A percentile compares a stretch with the other conserved stretches of the same genome.
phyloP scores from a whole-genome alignment of 495 filamentous ascomycete species.

The Aspergillus coremiiformis region DNA sequence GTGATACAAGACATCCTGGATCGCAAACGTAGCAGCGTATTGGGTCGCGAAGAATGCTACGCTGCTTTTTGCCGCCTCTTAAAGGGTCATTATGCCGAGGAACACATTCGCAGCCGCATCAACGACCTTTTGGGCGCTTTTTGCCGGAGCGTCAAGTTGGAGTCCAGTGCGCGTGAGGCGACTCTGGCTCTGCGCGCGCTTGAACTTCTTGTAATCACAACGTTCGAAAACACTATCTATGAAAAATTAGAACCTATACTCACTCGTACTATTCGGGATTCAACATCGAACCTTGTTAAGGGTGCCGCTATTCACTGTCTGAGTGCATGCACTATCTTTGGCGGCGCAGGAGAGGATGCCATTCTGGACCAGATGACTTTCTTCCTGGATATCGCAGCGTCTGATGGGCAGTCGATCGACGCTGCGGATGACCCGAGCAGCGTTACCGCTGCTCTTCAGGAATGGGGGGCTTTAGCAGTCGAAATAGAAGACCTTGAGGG shows the following conservation, averaged over 20 bases:
- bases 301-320: slow-evolving; percentile 69
- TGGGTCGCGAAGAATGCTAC: slow-evolving; percentile 69
- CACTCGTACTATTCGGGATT: slow-evolving; percentile 65
- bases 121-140: slow-evolving; percentile 65
- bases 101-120: slow-evolving; percentile 54
- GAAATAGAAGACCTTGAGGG: slow-evolving; percentile 73
- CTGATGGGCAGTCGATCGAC: slow-evolving; percentile 68
- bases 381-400: slow-evolving; percentile 76
- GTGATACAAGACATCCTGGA: slow-evolving; percentile 78
- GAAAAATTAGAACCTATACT: slow-evolving; percentile 55
- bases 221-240: slow-evolving; percentile 61
- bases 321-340: slow-evolving; percentile 64
- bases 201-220: slow-evolving; percentile 67
- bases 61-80: slow-evolving; percentile 63
- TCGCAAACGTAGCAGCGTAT: slow-evolving; percentile 75
- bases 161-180: slow-evolving; percentile 65
- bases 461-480: slow-evolving; percentile 84
- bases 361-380: slow-evolving; percentile 74
- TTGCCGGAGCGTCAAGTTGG: slow-evolving; percentile 63
- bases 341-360: slow-evolving; percentile 64
- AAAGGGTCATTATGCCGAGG: slow-evolving; percentile 63
- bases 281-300: slow-evolving; percentile 57
- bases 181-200: slow-evolving; percentile 67
- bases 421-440: slow-evolving; percentile 67
- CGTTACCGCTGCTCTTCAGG: slow-evolving; percentile 77